phyloP scores from a whole-genome alignment of 2,329 filamentous ascomycete genomes.

The Colletotrichum liaoningense region DNA sequence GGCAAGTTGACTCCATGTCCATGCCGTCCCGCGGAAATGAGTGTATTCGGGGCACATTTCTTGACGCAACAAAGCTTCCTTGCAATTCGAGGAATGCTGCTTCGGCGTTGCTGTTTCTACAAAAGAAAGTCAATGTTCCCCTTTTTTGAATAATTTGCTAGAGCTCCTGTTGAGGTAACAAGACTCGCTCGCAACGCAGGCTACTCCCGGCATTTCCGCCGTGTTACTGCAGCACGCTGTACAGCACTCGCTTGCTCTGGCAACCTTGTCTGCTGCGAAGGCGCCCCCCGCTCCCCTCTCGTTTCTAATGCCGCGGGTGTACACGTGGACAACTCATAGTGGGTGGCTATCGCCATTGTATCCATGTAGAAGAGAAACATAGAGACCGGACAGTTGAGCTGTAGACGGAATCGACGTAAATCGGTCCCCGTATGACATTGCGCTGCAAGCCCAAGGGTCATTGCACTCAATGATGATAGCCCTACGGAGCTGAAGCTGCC shows the following conservation, averaged over 20 bases:
- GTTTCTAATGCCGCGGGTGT: not conserved
- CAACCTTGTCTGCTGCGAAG: conserved; percentile 3
- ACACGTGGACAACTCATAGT: conserved; percentile 24
- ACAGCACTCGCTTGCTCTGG: conserved; percentile 10
- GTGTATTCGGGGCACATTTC: not conserved
- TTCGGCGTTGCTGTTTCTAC: not conserved
- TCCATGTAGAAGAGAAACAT: not conserved
- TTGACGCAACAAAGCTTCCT: not conserved
- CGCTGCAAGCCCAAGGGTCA: not conserved
- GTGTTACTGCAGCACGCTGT: conserved; percentile 24
- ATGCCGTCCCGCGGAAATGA: not conserved
- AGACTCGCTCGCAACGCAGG: not conserved
- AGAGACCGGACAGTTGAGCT: not conserved
- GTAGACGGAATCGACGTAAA: not conserved
- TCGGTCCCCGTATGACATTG: not conserved
- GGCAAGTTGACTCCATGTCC: not conserved
- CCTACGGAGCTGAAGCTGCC: conserved; percentile 5
- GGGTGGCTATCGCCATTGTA: not conserved
- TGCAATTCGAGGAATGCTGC: not conserved
- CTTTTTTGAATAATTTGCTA: not conserved
- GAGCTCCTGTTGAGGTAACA: not conserved
- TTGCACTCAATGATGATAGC: not conserved
- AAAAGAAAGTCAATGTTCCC: not conserved
- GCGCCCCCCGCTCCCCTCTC: conserved; percentile 7
- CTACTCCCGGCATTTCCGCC: not conserved